Base-by-base conservation (phyloP, 2,329 filamentous ascomycete species). In the Clonostachys rhizophaga region DNA sequence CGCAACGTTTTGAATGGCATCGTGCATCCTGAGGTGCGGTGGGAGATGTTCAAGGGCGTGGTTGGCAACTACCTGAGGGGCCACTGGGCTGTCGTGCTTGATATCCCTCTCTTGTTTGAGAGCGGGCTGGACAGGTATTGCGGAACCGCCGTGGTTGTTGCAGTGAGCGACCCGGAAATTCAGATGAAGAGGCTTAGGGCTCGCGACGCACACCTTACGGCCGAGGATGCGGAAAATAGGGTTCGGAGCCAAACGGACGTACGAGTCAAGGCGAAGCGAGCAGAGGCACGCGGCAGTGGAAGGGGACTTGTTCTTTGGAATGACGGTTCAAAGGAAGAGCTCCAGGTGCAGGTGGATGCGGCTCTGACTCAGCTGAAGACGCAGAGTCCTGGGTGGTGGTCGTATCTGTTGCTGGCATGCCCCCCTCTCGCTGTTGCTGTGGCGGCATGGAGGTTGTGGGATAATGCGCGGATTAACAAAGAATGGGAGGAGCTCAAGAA, bases 71-170 rank as follows among this genome's bases (percentile, higher is more conserved):
- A 96, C 60, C 47, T 94, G 13, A 68, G 68, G 2, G 92, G 94
- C 0, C 65, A 83, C 61, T 94, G 92, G 90, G 91, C 91, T 0
- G 90, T 96, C 5, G 86, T 99, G 35, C 75, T 97, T 14, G 94
- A 99, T 62, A 85, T 99, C 9, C 94, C 94, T 45, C 72, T 99
- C 46, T 76, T 99, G 40, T 96, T 96, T 58, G 94, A 99, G 74
- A 86, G 83, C 56, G 83, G 84, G 3, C 84, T 96, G 67, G 94
- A 99, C 65, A 73, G 83, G 39, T 81, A 95, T 54, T 96, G 91
- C 61, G 91, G 91, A 5, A 84, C 83, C 1, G 87, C 95, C 14
- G 69, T 96, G 50, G 91, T 99, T 0, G 92, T 97, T 3, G 91
- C 86, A 0, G 91, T 97, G 17, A 74, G 70, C 11, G 89, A 96